These are phyloP conservation scores for Spizellomyces sp. DNA, from an alignment of 192 early-diverging fungal genomes.

Conservation along the genomic window DNA sequence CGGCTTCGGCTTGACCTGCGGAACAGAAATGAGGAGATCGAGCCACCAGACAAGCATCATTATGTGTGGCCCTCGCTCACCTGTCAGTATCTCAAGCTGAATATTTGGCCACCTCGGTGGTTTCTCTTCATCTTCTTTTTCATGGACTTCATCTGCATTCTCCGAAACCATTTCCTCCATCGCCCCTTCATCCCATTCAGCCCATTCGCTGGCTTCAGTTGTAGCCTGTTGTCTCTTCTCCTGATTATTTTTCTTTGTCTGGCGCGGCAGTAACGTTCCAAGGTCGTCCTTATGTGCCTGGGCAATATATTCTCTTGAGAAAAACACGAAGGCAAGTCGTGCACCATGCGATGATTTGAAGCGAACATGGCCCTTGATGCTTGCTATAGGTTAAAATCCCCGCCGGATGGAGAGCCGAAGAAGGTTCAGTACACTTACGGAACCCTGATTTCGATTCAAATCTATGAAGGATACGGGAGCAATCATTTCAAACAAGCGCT, in stretches of 20 bases:
- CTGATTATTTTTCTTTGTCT: not conserved
- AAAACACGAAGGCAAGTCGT: conserved; percentile 15
- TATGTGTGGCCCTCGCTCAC: not conserved
- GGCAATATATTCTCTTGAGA: conserved; percentile 29
- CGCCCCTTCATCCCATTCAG: not conserved
- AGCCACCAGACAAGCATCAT: not conserved
- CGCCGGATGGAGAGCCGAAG: not conserved
- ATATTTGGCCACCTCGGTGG: not conserved
- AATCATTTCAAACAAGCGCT: conserved; percentile 41
- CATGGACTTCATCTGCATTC: not conserved
- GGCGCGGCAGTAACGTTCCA: conserved; percentile 26
- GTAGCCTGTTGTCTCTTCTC: not conserved
- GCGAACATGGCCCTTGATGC: conserved; percentile 32
- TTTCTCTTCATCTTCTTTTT: not conserved
- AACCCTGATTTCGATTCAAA: conserved; percentile 4
- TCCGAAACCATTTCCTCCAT: not conserved
- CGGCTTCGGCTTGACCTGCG: conserved; percentile 6
- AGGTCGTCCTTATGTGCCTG: conserved; percentile 33
- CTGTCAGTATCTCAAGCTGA: conserved; percentile 9
- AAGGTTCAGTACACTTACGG: conserved; percentile 9
- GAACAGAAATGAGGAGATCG: not conserved
- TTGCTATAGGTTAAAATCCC: too few species aligned
- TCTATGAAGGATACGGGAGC: conserved; percentile 42
- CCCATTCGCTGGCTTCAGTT: not conserved
- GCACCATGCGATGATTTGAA: conserved; percentile 40